Conservation (phyloP, 2,329 filamentous ascomycete species). For the Apiospora kogelbergensis region DNA sequence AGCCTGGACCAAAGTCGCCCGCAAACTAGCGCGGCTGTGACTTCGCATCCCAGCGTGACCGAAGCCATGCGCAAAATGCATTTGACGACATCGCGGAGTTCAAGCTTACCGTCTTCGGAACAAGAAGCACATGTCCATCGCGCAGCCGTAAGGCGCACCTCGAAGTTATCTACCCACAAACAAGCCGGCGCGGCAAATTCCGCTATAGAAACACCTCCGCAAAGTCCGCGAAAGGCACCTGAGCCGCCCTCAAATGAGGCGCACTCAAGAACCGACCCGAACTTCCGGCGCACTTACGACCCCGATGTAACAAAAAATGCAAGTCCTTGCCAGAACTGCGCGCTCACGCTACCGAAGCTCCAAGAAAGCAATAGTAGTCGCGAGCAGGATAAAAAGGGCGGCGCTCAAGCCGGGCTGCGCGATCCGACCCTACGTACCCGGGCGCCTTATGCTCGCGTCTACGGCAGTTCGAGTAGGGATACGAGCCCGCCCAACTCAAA, state of each 20-base stretch:
- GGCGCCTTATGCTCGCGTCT: slow-evolving; percentile 60
- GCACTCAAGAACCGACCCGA: slow-evolving; percentile 52
- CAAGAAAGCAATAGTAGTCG: slow-evolving; percentile 29
- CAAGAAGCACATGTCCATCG: slow-evolving; percentile 45
- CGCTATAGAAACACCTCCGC: slow-evolving; percentile 57
- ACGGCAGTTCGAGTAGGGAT: slow-evolving; percentile 42
- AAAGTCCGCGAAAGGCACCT: slow-evolving; percentile 49
- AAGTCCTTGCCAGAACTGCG: slow-evolving; percentile 67
- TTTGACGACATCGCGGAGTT: slow-evolving; percentile 40
- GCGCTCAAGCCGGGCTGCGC: slow-evolving; percentile 36
- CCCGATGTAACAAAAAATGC: slow-evolving; percentile 64
- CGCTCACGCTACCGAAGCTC: slow-evolving; percentile 60
- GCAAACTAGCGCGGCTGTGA: slow-evolving; percentile 39
- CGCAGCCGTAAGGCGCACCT: slow-evolving; percentile 40
- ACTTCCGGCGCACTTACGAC: slow-evolving; percentile 63
- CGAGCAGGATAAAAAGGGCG: slow-evolving; percentile 19
- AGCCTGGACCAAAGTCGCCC: slow-evolving; percentile 36
- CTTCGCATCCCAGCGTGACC: slow-evolving; percentile 38
- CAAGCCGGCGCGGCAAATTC: slow-evolving; percentile 35
- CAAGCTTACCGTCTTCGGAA: slow-evolving; percentile 44
- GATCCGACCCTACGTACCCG: slow-evolving; percentile 60
- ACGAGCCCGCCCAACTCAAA: slow-evolving; percentile 54
- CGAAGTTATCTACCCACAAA: slow-evolving; percentile 24
- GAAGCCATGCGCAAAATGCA: slow-evolving; percentile 50
- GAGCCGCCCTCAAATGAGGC: slow-evolving; percentile 21